Conservation (phyloP, 768 basidiomycete genomes). For the Tephrocybe sp. region DNA sequence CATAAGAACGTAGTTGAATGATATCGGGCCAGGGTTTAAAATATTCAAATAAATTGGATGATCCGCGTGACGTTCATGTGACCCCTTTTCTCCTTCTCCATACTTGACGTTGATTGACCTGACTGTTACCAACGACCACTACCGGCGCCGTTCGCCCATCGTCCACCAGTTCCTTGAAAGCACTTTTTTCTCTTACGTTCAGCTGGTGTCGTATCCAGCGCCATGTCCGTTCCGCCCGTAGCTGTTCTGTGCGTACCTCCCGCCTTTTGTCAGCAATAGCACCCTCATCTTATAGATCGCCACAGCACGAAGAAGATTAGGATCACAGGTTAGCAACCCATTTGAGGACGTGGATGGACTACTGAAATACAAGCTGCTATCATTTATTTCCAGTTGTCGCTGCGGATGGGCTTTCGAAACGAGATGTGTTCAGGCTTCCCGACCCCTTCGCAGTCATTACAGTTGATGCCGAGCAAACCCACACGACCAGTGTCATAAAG, state of each 20-base stretch:
- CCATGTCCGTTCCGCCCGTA: slow-evolving; percentile 46
- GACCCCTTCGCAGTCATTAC: slow-evolving; percentile 99
- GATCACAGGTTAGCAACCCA: slow-evolving; percentile 56
- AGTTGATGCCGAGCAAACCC: slow-evolving; percentile 96
- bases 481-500: slow-evolving; percentile 96
- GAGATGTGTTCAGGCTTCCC: slow-evolving; percentile 93
- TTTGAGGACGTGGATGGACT: not conserved
- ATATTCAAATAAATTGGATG: too few relatives aligned
- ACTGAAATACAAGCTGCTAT: slow-evolving; percentile 2
- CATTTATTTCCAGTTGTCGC: slow-evolving; percentile 70
- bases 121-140: slow-evolving; percentile 8
- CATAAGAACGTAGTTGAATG: too few relatives aligned
- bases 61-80: slow-evolving; percentile 2
- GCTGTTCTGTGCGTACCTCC: slow-evolving; percentile 39
- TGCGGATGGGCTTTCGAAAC: slow-evolving; percentile 89
- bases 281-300: slow-evolving; percentile 1
- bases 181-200: too few relatives aligned
- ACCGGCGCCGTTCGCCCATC: not conserved
- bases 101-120: not conserved
- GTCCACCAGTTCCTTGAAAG: not conserved
- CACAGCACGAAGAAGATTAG: slow-evolving; percentile 70
- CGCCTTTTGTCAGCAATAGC: slow-evolving; percentile 3
- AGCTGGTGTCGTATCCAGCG: not conserved
- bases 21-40: too few relatives aligned
- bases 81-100: slow-evolving; percentile 10